Conservation (phyloP, 2,329 filamentous ascomycete genomes). For the Karstenula rhodostoma region DNA sequence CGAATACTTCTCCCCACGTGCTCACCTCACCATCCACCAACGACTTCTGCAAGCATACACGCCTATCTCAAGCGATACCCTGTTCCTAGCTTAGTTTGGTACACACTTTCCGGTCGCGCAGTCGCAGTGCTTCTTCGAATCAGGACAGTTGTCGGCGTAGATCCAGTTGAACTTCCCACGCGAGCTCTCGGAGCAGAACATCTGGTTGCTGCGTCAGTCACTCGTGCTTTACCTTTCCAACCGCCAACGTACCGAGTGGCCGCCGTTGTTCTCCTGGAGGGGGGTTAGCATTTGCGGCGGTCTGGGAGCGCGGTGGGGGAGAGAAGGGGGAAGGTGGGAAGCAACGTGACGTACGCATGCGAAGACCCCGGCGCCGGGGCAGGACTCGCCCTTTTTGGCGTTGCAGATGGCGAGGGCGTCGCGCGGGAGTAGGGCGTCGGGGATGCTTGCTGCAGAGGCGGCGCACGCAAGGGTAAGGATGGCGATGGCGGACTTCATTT, state of each 20-base stretch:
- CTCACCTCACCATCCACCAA: background rate
- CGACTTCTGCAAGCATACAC: background rate
- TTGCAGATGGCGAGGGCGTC: conserved; percentile 13
- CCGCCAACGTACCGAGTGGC: conserved; percentile 10
- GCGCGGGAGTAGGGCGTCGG: background rate
- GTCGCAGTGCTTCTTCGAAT: conserved; percentile 14
- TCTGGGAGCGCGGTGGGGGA: too few species aligned
- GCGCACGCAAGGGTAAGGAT: conserved; percentile 10
- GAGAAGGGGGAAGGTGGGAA: too few species aligned
- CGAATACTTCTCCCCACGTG: too few species aligned
- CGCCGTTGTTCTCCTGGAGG: conserved; percentile 18
- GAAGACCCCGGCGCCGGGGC: background rate
- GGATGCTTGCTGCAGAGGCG: conserved; percentile 9
- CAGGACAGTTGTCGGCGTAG: conserved; percentile 17
- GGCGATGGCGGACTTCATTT: conserved; percentile 13
- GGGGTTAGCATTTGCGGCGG: too few species aligned
- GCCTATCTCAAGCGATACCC: background rate
- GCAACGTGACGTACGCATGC: too few species aligned
- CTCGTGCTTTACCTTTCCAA: background rate
- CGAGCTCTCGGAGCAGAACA: conserved; percentile 13
- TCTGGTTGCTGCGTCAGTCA: background rate
- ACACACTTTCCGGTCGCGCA: conserved; percentile 7
- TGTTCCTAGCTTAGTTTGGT: background rate
- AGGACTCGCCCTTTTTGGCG: conserved; percentile 15
- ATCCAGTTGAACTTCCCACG: conserved; percentile 16